Evolutionary conservation across 2,329 filamentous ascomycete genomes (phyloP), one percentile per base, ranked within the genome.

Genomic region (Hymenoscyphus linearis): DNA sequence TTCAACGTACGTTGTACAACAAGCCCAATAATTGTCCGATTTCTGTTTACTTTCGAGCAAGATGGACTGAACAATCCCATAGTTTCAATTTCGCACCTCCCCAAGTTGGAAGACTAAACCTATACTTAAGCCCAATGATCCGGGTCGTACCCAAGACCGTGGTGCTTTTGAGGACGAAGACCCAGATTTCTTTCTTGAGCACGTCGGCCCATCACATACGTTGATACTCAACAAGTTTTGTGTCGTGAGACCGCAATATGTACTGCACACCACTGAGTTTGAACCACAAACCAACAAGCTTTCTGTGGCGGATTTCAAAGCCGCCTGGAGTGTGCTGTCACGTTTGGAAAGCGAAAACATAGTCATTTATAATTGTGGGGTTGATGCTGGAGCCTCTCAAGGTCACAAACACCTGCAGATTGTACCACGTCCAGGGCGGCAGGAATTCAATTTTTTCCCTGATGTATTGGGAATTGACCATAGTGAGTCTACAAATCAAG

Each of bases 361-460:
- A 68, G 69, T 75, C 56, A 76, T 80, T 37, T 79, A 76, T 67
- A 79, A 79, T 63, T 78, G 77, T 57, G 78, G 78, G 14, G 74
- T 75, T 50, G 74, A 77, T 27, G 74, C 74, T 56, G 78, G 77
- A 18, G 74, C 71, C 1, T 76, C 74, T 14, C 73, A 77, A 59
- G 76, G 76, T 3, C 77, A 80, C 66, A 79, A 79, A 64, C 77
- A 79, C 67, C 67, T 78, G 62, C 77, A 79, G 61, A 60, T 79
- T 1, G 73, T 78, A 55, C 74, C 72, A 0, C 67, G 70, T 56
- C 75, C 75, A 3, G 53, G 52, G 4, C 50, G 44, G 9, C 40
- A 60, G 27, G 55, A 58, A 0, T 64, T 68, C 47, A 36, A 52
- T 10, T 26, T 68, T 13, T 73, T 72, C 31, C 68, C 70, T 12